These are phyloP conservation scores for Cladophialophora yegresii DNA, from an alignment of 2,329 filamentous ascomycete genomes.

Conservation along the genomic window DNA sequence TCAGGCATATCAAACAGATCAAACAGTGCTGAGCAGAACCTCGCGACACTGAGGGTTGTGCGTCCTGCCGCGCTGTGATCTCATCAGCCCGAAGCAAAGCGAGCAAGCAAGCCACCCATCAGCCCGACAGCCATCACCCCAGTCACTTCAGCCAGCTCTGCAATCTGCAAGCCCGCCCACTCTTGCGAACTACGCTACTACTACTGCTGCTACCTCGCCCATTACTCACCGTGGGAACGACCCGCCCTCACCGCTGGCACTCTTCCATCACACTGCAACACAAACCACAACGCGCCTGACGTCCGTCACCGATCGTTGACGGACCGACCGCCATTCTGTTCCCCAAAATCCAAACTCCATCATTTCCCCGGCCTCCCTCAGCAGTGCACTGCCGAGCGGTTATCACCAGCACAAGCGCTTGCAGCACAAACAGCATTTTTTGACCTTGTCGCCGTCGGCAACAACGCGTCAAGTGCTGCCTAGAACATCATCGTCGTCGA, in stretches of 20 bases:
- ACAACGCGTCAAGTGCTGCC: neutral
- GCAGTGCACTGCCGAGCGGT: conserved; percentile 1
- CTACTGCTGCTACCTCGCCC: neutral
- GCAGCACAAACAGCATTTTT: neutral
- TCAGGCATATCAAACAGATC: conserved; percentile 2
- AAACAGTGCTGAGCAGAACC: neutral
- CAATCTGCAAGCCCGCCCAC: conserved; percentile 20
- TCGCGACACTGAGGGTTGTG: neutral
- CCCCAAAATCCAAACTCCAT: conserved; percentile 5
- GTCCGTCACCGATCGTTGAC: conserved; percentile 10
- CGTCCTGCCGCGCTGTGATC: conserved; percentile 20
- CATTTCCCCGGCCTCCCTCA: neutral
- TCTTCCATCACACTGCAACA: conserved; percentile 16
- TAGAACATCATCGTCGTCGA: conserved; percentile 13
- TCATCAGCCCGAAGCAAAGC: conserved; percentile 23
- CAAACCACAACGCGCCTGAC: conserved; percentile 8
- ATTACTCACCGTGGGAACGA: conserved; percentile 16
- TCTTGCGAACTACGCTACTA: conserved; percentile 3
- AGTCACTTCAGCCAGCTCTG: conserved; percentile 18
- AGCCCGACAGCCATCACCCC: conserved; percentile 21
- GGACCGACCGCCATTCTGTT: conserved; percentile 12
- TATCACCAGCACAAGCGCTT: conserved; percentile 13
- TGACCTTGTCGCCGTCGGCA: neutral
- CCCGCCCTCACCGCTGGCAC: conserved; percentile 18
- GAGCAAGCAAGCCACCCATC: conserved; percentile 22